Evolutionary conservation across 2,329 filamentous ascomycete genomes (phyloP).

Genomic region (Apiospora aurea): DNA sequence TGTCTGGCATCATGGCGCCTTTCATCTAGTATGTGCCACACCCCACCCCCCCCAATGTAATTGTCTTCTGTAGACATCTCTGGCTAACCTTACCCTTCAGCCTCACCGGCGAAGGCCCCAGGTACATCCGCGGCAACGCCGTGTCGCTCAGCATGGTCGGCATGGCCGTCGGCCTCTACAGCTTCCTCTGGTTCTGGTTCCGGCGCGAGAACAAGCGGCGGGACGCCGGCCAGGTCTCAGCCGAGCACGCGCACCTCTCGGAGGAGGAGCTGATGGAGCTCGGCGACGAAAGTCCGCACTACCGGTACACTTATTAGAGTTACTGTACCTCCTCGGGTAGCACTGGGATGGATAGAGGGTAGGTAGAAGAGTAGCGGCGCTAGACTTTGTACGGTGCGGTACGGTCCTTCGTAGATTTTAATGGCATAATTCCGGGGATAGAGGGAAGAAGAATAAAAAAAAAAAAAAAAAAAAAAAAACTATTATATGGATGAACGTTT

Average conservation of each 20-base stretch:
- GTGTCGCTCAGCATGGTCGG: constrained; percentile 65
- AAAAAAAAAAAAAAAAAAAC: background rate
- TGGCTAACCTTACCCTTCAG: constrained; percentile 37
- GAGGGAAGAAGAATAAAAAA: background rate
- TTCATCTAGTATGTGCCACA: constrained; percentile 61
- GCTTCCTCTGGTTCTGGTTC: constrained; percentile 62
- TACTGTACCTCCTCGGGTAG: background rate
- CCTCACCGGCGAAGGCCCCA: constrained; percentile 55
- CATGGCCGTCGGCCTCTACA: constrained; percentile 60
- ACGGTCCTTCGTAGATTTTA: background rate
- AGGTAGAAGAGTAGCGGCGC: background rate
- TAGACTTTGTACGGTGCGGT: background rate
- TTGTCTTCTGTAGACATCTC: background rate
- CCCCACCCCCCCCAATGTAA: background rate
- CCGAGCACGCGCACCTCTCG: constrained; percentile 48
- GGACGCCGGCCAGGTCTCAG: constrained; percentile 46
- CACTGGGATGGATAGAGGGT: background rate
- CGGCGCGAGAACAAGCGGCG: constrained; percentile 54
- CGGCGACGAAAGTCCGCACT: constrained; percentile 60
- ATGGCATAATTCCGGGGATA: background rate
- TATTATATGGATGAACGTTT: background rate
- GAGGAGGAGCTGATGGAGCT: constrained; percentile 58
- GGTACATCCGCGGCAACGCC: constrained; percentile 68
- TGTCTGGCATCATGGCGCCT: constrained; percentile 74
- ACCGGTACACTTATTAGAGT: constrained; percentile 50